phyloP scores from a whole-genome alignment of 306 rosid genomes.

The Comarum palustre region DNA sequence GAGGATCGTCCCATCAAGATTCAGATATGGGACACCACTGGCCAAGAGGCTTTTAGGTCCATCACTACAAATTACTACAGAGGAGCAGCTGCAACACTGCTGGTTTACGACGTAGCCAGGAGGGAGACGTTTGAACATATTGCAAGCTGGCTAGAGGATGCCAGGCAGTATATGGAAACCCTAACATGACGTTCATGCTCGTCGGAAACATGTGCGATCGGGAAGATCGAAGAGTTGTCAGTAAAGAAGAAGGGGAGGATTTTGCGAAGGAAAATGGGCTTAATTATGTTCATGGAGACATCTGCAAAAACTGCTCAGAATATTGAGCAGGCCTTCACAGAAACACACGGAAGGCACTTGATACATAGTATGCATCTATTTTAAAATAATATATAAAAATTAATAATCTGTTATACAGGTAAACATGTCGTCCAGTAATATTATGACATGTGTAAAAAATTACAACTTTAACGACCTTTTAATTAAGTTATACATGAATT shows the following conservation, averaged over 20 bases:
- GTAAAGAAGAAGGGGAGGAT: constrained; percentile 88
- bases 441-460: no score
- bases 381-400: no score
- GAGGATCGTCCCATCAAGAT: constrained; percentile 74
- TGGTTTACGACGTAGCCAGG: constrained; percentile 94
- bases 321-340: background rate
- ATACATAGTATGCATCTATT: no score
- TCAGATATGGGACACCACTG: constrained; percentile 99
- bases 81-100: constrained; percentile 92
- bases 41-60: constrained; percentile 93
- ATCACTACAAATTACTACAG: constrained; percentile 88
- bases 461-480: no score
- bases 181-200: constrained; percentile 89
- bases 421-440: no score
- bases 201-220: constrained; percentile 84
- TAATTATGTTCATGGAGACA: background rate
- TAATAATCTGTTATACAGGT: no score
- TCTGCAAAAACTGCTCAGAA: background rate
- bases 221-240: constrained; percentile 75
- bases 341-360: no score
- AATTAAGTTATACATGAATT: no score
- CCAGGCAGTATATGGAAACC: constrained; percentile 90
- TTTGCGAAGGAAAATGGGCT: background rate
- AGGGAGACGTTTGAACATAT: constrained; percentile 75
- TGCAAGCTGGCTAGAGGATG: constrained; percentile 93